Percentiles rank a stretch among this genome's conserved stretches.
phyloP scores from a whole-genome alignment of 2,329 filamentous ascomycete genomes.

The Gnomoniopsis sp. region DNA sequence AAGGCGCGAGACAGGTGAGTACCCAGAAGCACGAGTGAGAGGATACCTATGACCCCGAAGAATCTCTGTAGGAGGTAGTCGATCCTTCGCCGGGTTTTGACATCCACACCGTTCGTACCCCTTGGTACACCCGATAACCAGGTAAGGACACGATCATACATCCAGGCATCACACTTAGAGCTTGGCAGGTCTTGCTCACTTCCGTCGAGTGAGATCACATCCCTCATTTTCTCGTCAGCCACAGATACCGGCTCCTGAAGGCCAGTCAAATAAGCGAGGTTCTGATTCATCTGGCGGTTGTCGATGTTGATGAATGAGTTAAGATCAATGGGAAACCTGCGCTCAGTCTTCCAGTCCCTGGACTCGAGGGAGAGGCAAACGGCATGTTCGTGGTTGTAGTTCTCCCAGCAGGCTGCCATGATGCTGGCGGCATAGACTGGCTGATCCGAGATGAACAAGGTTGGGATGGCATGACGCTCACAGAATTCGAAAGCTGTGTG shows the following conservation, averaged over 20 bases:
- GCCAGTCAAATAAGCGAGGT: slow-evolving; percentile 46
- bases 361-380: slow-evolving; percentile 47
- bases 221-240: slow-evolving; percentile 10
- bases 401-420: slow-evolving; percentile 28
- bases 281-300: slow-evolving; percentile 50
- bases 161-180: background rate
- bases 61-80: background rate
- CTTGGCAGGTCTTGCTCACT: background rate
- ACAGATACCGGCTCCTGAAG: slow-evolving; percentile 23
- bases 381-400: slow-evolving; percentile 37
- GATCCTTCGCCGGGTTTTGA: background rate
- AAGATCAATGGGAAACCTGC: slow-evolving; percentile 45
- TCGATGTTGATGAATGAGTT: slow-evolving; percentile 48
- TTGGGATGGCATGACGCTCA: slow-evolving; percentile 43
- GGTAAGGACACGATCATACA: background rate
- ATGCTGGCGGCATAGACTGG: slow-evolving; percentile 33
- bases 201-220: background rate
- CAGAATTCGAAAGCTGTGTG: slow-evolving; percentile 44
- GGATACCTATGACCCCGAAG: background rate
- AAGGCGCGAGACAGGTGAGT: background rate
- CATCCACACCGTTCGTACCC: background rate
- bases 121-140: background rate
- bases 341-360: slow-evolving; percentile 30
- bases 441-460: slow-evolving; percentile 45
- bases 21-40: background rate